Conservation (phyloP, 163 green algal genomes). For the Smithsoniella earleae region DNA sequence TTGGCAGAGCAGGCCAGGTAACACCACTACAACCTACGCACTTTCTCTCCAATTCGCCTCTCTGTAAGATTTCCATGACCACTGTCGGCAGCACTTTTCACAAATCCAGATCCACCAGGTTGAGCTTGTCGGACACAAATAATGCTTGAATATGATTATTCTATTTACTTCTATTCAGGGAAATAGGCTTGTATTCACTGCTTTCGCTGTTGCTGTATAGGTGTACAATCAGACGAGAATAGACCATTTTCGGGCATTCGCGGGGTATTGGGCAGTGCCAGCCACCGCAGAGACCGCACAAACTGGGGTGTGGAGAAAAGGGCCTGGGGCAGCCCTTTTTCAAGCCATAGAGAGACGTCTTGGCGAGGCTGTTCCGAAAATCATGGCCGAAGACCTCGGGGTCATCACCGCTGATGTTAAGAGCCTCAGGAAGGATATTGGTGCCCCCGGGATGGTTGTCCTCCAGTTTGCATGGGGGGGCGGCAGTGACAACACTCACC, state of each 20-base stretch:
- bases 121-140: too few relatives aligned
- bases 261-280: constrained; percentile 85
- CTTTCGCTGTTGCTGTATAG: too few relatives aligned
- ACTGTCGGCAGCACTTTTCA: constrained; percentile 41
- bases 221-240: constrained; percentile 94
- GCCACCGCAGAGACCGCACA: constrained; percentile 81
- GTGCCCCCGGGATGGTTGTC: constrained; percentile 92
- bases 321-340: constrained; percentile 78
- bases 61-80: too few relatives aligned
- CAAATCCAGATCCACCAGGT: constrained; percentile 40
- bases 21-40: too few relatives aligned
- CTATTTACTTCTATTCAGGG: too few relatives aligned
- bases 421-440: constrained; percentile 67
- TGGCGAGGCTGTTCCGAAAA: constrained; percentile 51
- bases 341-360: constrained; percentile 54
- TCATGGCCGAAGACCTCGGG: constrained; percentile 93
- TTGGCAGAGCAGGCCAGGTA: constrained; percentile 48
- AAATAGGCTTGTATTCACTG: too few relatives aligned
- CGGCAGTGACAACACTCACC: constrained; percentile 78
- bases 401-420: constrained; percentile 94
- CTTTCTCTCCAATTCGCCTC: too few relatives aligned
- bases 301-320: constrained; percentile 75
- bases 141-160: too few relatives aligned
- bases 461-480: constrained; percentile 95
- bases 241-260: constrained; percentile 93